These are phyloP conservation scores for Nannizziopsis arthrosporioides DNA, from an alignment of 2,329 filamentous ascomycete species.

Conservation along the genomic window DNA sequence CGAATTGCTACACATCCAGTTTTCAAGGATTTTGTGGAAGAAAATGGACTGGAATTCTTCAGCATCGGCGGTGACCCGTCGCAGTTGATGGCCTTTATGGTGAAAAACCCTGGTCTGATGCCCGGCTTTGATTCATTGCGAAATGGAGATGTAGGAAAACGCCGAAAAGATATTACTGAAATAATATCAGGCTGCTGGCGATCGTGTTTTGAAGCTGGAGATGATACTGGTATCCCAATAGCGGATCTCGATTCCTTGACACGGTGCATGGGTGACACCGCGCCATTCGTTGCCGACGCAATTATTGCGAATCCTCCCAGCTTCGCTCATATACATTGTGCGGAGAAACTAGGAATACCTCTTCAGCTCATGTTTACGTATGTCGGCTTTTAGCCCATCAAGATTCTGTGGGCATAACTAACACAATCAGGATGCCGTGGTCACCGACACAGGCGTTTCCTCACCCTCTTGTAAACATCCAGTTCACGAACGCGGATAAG, in stretches of 20 bases:
- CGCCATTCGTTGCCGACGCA: constrained; percentile 74
- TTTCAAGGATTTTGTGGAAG: constrained; percentile 57
- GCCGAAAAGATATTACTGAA: constrained; percentile 61
- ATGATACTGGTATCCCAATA: constrained; percentile 47
- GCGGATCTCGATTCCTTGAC: constrained; percentile 43
- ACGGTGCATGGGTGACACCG: constrained; percentile 33
- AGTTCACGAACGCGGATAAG: constrained; percentile 61
- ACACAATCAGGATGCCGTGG: constrained; percentile 61
- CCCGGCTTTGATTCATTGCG: constrained; percentile 66
- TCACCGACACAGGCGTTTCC: constrained; percentile 75
- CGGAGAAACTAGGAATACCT: constrained; percentile 64
- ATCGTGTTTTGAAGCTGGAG: constrained; percentile 67
- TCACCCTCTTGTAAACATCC: constrained; percentile 73
- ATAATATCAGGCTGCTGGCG: constrained; percentile 80
- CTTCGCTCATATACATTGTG: constrained; percentile 68
- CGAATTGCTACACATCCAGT: constrained; percentile 60
- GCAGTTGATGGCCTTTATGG: constrained; percentile 79
- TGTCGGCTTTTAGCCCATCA: constrained; percentile 22
- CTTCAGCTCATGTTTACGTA: constrained; percentile 82
- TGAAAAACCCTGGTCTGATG: constrained; percentile 77
- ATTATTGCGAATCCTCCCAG: constrained; percentile 76
- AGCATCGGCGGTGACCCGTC: constrained; percentile 64
- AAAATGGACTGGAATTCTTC: constrained; percentile 64
- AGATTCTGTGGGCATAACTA: constrained; percentile 4
- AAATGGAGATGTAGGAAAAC: constrained; percentile 63